A percentile compares a stretch with the other conserved stretches of the same genome.
These are phyloP conservation scores for Penicillium brevicompactum DNA, from an alignment of 2,329 filamentous ascomycete species.

Conservation along the genomic window DNA sequence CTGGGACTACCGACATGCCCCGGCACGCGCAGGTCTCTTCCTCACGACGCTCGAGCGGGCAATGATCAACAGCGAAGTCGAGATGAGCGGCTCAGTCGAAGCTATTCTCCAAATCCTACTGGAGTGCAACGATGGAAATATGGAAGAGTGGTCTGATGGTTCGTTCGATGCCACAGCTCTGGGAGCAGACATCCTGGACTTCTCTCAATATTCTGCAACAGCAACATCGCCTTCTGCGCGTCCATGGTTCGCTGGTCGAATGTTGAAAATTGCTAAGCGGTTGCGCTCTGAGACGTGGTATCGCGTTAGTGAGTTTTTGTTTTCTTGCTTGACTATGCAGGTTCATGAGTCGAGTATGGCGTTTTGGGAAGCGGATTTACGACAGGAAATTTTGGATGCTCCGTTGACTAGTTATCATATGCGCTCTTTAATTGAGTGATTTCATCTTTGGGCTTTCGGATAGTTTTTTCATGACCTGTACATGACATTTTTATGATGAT, in stretches of 20 bases:
- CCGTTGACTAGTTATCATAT: conserved; percentile 41
- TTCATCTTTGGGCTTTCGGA: background rate
- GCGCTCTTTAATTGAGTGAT: conserved; percentile 20
- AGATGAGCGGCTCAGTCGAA: conserved; percentile 41
- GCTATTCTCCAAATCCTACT: conserved; percentile 43
- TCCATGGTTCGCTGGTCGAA: conserved; percentile 44
- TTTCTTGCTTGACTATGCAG: conserved; percentile 39
- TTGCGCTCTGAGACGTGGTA: conserved; percentile 37
- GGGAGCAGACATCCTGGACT: conserved; percentile 21
- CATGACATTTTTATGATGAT: no score
- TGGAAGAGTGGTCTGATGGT: background rate
- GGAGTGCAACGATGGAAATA: conserved; percentile 33
- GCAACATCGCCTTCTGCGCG: conserved; percentile 31
- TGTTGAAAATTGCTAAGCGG: conserved; percentile 44
- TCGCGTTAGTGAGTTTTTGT: conserved; percentile 38
- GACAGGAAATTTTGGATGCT: conserved; percentile 39
- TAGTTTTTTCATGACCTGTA: no score
- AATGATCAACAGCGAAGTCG: conserved; percentile 38
- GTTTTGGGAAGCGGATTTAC: conserved; percentile 36
- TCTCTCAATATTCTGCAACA: conserved; percentile 30
- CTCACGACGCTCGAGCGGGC: conserved; percentile 34
- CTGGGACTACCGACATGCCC: conserved; percentile 43
- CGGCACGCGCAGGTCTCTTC: conserved; percentile 33
- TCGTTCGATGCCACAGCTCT: background rate
- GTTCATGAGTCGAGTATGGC: conserved; percentile 22